A percentile compares a stretch with the other conserved stretches of the same genome.
These are phyloP conservation scores for Paraphysoderma sedebokerense DNA, from an alignment of 371 early-diverging fungal genomes.

Conservation along the genomic window DNA sequence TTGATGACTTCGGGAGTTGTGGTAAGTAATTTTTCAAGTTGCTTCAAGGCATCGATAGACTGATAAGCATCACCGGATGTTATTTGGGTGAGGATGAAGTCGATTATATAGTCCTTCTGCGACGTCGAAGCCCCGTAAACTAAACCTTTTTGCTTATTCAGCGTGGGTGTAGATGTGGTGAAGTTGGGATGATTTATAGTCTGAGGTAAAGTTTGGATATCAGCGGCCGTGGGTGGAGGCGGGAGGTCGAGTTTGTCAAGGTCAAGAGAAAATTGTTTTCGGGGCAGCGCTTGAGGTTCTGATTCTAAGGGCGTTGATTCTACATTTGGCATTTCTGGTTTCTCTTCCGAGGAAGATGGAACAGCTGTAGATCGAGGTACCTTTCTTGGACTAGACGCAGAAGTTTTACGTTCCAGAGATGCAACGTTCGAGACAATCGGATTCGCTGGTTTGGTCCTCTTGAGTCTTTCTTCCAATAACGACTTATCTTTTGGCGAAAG, in stretches of 20 bases:
- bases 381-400: not conserved
- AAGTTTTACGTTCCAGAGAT: too few species aligned
- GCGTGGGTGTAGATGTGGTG: not conserved
- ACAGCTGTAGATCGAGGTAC: not conserved
- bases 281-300: too few species aligned
- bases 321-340: too few species aligned
- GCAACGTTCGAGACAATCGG: not conserved
- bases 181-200: not conserved
- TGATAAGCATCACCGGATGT: slow-evolving; percentile 46
- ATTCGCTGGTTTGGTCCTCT: slow-evolving; percentile 18
- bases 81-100: slow-evolving; percentile 53
- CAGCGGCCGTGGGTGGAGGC: not conserved
- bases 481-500: slow-evolving; percentile 60
- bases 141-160: too few species aligned
- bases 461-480: slow-evolving; percentile 58
- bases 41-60: slow-evolving; percentile 63
- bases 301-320: too few species aligned
- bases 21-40: slow-evolving; percentile 46
- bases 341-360: too few species aligned
- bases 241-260: slow-evolving; percentile 1
- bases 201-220: not conserved
- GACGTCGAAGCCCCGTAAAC: too few species aligned
- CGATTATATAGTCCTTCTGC: slow-evolving; percentile 31
- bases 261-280: not conserved
- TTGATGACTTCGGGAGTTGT: slow-evolving; percentile 29